Evolutionary conservation across 257 asterid genomes (phyloP), one percentile per base, ranked within the genome.

Genomic region (Verbascum thapsus): DNA sequence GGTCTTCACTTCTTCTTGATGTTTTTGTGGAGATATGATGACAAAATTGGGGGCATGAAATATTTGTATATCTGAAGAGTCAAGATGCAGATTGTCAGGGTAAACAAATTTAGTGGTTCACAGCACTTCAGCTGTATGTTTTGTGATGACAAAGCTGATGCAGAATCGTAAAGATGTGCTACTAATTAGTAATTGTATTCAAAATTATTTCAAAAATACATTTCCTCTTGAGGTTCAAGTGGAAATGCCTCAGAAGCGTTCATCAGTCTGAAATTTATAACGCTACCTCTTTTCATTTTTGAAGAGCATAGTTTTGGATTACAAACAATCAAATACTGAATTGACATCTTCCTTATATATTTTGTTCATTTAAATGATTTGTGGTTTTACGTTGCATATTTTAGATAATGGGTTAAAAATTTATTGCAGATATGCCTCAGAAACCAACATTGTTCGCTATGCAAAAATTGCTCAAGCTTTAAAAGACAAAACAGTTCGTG

Each of bases 401-500:
- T 19, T 60, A 26, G 39, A 57, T 67, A 64, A 61, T 59, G 37
- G 43, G 40, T 56, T 41, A 5, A 20, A 51, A 30, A 60, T 65
- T 74, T n/a, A n/a, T 64, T 80, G 81, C 95, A 91, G 98, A 73
- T 82, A 82, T 81, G 85, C 90, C 22, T 74, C 94, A 64, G 94
- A 86, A 22, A 17, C 72, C 59, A 67, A 54, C 70, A 26, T 85
- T 59, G 62, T 80, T 57, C 81, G 90, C 32, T 91, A 86, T 74
- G 88, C 96, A 9, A 88, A 88, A 75, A 91, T 91, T 56, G 82
- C 98, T n/a, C 85, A 69, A 79, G 84, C 87, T 34, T 69, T 91
- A 66, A 77, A 81, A 62, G 94, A 84, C 53, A 91, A 91, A 82
- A 91, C 98, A 10, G 96, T 88, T 72, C 98, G 98, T 8, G 98